phyloP scores from a whole-genome alignment of 2,329 filamentous ascomycete genomes.

The Fusarium fracticaudum region DNA sequence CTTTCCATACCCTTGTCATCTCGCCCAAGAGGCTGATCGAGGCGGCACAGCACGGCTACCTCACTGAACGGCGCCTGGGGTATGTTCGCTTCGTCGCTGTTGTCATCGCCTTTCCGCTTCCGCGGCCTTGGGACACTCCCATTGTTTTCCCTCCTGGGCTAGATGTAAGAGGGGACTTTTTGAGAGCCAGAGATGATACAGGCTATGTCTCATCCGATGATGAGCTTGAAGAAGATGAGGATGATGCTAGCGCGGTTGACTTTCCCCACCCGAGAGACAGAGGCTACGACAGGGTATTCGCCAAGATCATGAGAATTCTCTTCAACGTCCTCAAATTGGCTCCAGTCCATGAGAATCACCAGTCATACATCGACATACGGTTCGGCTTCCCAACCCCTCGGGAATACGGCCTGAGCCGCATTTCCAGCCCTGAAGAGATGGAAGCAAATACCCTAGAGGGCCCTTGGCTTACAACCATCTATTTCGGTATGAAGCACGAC shows the following conservation, averaged over 20 bases:
- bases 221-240: not conserved
- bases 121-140: slow-evolving; percentile 4
- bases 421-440: not conserved
- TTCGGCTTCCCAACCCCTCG: slow-evolving; percentile 1
- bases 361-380: slow-evolving; percentile 2
- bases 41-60: not conserved
- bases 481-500: not conserved
- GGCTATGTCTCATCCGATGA: not conserved
- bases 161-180: not conserved
- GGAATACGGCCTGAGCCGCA: not conserved
- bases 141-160: not conserved
- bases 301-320: not conserved
- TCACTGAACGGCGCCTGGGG: not conserved
- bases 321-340: not conserved
- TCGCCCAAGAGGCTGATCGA: not conserved
- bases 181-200: not conserved
- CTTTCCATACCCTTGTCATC: not conserved
- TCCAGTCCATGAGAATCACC: not conserved
- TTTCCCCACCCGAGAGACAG: not conserved
- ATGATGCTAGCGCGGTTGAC: not conserved
- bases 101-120: slow-evolving; percentile 5
- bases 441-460: slow-evolving; percentile 3
- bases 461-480: not conserved
- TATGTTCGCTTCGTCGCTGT: slow-evolving; percentile 2
- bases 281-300: slow-evolving; percentile 1